These are phyloP conservation scores for Phoma herbarum DNA, from an alignment of 2,329 filamentous ascomycete genomes.

Conservation along the genomic window DNA sequence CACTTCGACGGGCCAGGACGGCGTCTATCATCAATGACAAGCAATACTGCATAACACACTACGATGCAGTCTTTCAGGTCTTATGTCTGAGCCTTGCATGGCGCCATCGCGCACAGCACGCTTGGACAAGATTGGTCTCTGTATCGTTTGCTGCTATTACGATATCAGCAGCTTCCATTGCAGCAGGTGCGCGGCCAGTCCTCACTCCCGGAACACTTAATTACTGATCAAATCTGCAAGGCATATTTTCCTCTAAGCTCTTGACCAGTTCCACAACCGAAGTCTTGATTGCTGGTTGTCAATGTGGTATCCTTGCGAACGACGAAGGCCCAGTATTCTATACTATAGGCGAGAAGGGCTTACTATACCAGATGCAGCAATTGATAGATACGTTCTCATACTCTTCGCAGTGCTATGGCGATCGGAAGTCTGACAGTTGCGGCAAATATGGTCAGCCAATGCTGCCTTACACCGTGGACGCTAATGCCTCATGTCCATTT, in stretches of 20 bases:
- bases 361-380: neutral
- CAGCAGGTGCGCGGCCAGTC: neutral
- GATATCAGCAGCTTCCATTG: neutral
- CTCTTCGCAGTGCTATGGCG: neutral
- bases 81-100: slow-evolving; percentile 6
- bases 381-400: neutral
- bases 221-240: neutral
- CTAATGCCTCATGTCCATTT: neutral
- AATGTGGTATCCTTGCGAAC: neutral
- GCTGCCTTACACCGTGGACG: neutral
- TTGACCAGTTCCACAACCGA: neutral
- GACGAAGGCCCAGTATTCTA: neutral
- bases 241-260: neutral
- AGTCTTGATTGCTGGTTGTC: neutral
- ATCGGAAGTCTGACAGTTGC: neutral
- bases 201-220: neutral
- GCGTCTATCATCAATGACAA: slow-evolving; percentile 45
- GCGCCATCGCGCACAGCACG: neutral
- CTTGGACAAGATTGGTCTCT: neutral
- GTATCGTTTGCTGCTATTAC: slow-evolving; percentile 30
- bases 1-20: slow-evolving; percentile 27
- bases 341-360: neutral
- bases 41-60: slow-evolving; percentile 44
- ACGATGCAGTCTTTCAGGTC: slow-evolving; percentile 15
- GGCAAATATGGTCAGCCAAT: neutral